Evolutionary conservation across 108 stramenopile genomes (phyloP).

Genomic region (Nitzschia sp.): DNA sequence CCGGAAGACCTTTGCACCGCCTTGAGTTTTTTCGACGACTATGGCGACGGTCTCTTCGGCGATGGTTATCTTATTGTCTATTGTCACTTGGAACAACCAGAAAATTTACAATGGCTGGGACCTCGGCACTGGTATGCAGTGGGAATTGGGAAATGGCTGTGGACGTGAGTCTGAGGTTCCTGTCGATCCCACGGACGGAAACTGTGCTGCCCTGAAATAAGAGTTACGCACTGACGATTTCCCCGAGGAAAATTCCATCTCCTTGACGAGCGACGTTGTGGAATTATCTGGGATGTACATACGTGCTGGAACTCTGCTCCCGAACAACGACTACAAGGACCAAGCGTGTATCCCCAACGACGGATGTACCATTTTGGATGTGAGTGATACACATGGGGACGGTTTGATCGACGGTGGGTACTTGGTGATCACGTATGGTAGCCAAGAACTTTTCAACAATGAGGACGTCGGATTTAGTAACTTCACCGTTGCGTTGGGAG

Average conservation of each 20-base stretch:
- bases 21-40: not conserved
- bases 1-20: not conserved
- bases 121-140: conserved; percentile 6
- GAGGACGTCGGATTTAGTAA: not conserved
- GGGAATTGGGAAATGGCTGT: conserved; percentile 10
- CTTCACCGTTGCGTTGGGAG: too few relatives aligned
- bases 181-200: not conserved
- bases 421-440: not conserved
- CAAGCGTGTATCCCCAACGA: not conserved
- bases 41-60: conserved; percentile 1
- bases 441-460: not conserved
- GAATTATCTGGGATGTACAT: conserved; percentile 1
- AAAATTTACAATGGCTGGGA: conserved; percentile 1
- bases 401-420: not conserved
- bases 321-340: not conserved
- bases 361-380: not conserved
- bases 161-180: not conserved
- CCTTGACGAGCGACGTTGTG: not conserved
- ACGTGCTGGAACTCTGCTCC: not conserved
- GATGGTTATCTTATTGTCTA: conserved; percentile 2
- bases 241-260: conserved; percentile 1
- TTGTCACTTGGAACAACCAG: conserved; percentile 9
- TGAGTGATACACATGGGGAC: conserved; percentile 13
- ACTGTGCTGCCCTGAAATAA: not conserved
- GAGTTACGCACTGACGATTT: not conserved